A percentile compares a stretch with the other conserved stretches of the same genome.
phyloP scores from a whole-genome alignment of 2,329 filamentous ascomycete genomes.

The Pezicula rhizophila region DNA sequence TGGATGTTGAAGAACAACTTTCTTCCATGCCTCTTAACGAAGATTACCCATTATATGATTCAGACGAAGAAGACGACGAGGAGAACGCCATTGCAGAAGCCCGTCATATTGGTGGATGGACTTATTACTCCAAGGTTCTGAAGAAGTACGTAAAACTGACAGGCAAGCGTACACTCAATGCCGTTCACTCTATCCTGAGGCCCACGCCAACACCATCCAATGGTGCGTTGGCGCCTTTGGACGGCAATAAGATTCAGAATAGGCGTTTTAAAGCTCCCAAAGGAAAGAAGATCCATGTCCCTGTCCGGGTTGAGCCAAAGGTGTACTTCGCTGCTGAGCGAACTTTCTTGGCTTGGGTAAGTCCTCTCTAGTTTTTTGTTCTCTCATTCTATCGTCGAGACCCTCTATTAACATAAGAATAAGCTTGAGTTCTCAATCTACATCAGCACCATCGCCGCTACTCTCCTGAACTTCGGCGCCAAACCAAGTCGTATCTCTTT shows the following conservation, averaged over 20 bases:
- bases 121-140: constrained; percentile 61
- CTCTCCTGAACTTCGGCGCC: constrained; percentile 73
- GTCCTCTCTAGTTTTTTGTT: constrained; percentile 23
- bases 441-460: constrained; percentile 79
- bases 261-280: constrained; percentile 66
- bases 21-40: constrained; percentile 54
- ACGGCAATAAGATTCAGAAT: constrained; percentile 46
- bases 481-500: constrained; percentile 55
- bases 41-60: constrained; percentile 86
- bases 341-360: constrained; percentile 89
- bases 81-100: constrained; percentile 74
- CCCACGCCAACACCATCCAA: constrained; percentile 44
- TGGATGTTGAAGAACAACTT: constrained; percentile 83
- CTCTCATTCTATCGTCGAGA: constrained; percentile 1
- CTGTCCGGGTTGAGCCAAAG: constrained; percentile 92
- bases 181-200: constrained; percentile 13
- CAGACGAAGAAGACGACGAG: constrained; percentile 74
- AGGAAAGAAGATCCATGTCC: constrained; percentile 91
- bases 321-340: constrained; percentile 95
- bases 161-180: constrained; percentile 9
- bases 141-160: constrained; percentile 27
- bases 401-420: constrained; percentile 11
- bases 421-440: constrained; percentile 95
- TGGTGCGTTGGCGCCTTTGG: constrained; percentile 47
- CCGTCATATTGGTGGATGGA: constrained; percentile 66